Percentiles rank a stretch among this genome's conserved stretches.
These are phyloP conservation scores for Trametes maxima DNA, from an alignment of 768 basidiomycete genomes.

Conservation along the genomic window DNA sequence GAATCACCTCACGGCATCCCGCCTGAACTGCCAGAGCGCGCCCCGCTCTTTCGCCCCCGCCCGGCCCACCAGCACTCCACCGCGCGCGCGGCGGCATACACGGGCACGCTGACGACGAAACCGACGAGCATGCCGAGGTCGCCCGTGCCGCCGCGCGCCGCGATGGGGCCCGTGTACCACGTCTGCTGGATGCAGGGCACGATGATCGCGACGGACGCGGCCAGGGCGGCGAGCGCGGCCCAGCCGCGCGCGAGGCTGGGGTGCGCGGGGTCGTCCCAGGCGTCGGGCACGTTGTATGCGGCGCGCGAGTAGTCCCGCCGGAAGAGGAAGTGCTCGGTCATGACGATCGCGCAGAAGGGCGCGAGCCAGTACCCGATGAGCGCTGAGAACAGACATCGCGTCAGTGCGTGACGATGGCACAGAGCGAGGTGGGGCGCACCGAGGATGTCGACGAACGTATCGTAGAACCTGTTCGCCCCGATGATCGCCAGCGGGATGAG, in stretches of 20 bases:
- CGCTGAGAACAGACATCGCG: constrained; percentile 28
- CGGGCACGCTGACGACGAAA: constrained; percentile 23
- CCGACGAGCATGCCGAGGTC: constrained; percentile 47
- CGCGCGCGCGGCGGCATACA: constrained; percentile 24
- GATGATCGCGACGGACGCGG: constrained; percentile 40
- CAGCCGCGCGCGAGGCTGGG: constrained; percentile 43
- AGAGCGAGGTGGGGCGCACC: constrained; percentile 29
- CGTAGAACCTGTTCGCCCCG: constrained; percentile 47
- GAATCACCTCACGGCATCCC: background rate
- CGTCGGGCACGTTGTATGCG: constrained; percentile 36
- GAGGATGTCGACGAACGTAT: constrained; percentile 47
- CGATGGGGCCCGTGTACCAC: constrained; percentile 55
- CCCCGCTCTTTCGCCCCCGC: background rate
- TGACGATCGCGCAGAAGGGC: constrained; percentile 40
- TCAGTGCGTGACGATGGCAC: background rate
- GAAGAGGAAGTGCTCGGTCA: constrained; percentile 49
- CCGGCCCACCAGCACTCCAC: constrained; percentile 17
- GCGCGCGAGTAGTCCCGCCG: constrained; percentile 36
- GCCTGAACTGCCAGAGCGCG: background rate
- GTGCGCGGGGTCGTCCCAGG: constrained; percentile 41
- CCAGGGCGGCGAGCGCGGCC: constrained; percentile 44
- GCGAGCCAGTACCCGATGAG: constrained; percentile 51
- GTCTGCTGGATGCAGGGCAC: constrained; percentile 53
- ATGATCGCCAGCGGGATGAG: constrained; percentile 50
- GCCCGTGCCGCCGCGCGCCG: constrained; percentile 45